A percentile compares a stretch with the other conserved stretches of the same genome.
These are phyloP conservation scores for Bryoglossum gracile DNA, from an alignment of 495 filamentous ascomycete species.

Conservation along the genomic window DNA sequence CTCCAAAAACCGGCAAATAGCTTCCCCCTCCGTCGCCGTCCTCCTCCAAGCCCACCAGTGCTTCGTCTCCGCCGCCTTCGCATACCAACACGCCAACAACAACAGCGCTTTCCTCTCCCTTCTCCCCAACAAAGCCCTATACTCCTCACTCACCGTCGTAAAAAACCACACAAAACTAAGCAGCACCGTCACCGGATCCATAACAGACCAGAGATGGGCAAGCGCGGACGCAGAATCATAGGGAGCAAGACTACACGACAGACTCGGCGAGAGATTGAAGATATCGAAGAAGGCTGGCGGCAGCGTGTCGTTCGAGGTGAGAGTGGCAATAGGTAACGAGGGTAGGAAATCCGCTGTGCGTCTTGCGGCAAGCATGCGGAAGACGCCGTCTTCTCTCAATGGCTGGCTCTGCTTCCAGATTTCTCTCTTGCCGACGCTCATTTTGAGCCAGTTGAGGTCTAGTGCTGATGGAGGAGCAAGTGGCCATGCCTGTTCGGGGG, in stretches of 20 bases:
- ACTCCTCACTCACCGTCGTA: neutral
- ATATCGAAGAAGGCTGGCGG: neutral
- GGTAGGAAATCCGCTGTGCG: neutral
- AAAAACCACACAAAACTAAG: neutral
- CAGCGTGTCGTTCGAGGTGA: no score
- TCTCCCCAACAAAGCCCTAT: neutral
- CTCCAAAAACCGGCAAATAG: neutral
- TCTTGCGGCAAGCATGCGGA: neutral
- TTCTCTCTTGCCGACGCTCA: constrained; percentile 28
- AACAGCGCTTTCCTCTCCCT: neutral
- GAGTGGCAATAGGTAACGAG: neutral
- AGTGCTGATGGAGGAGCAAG: constrained; percentile 23
- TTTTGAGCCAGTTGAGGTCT: constrained; percentile 34
- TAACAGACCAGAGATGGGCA: neutral
- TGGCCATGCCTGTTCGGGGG: constrained; percentile 32
- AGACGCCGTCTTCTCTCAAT: neutral
- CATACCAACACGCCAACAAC: neutral
- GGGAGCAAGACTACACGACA: neutral
- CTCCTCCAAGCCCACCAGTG: neutral
- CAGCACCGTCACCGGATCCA: neutral
- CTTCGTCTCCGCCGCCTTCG: neutral
- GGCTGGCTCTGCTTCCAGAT: constrained; percentile 4
- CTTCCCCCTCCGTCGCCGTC: neutral
- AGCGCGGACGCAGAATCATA: no score
- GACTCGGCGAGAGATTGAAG: neutral